Evolutionary conservation across 2,329 filamentous ascomycete species (phyloP).

Genomic region (Talaromyces sp.): DNA sequence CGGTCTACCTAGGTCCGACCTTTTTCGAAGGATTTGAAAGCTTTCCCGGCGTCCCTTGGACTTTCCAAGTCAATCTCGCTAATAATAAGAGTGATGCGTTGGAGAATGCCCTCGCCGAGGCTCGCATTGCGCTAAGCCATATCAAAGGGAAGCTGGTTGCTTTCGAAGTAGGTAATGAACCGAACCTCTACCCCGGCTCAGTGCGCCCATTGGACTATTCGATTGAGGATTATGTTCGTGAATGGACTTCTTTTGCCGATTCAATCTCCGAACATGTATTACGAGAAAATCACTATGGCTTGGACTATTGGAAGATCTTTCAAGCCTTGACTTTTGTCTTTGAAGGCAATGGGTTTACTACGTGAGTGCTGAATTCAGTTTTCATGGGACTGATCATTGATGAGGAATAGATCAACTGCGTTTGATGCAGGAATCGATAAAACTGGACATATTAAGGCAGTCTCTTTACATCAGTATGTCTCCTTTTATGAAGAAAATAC

Average conservation of each 20-base stretch:
- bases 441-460: slow-evolving; percentile 11
- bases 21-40: slow-evolving; percentile 18
- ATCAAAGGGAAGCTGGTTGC: slow-evolving; percentile 30
- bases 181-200: slow-evolving; percentile 27
- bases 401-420: slow-evolving; percentile 7
- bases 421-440: slow-evolving; percentile 11
- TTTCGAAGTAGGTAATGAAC: slow-evolving; percentile 35
- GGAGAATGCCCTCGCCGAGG: slow-evolving; percentile 15
- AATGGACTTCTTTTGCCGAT: slow-evolving; percentile 15
- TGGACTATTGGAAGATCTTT: slow-evolving; percentile 14
- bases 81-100: slow-evolving; percentile 14
- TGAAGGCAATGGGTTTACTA: slow-evolving; percentile 1
- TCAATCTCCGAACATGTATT: slow-evolving; percentile 14
- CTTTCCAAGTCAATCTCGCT: slow-evolving; percentile 17
- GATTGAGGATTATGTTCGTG: slow-evolving; percentile 11
- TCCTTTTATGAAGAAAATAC: neutral
- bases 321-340: slow-evolving; percentile 18
- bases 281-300: slow-evolving; percentile 9
- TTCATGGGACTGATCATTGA: neutral
- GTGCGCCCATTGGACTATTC: slow-evolving; percentile 11
- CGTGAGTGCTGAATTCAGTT: neutral
- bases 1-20: slow-evolving; percentile 10
- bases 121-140: slow-evolving; percentile 8
- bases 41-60: slow-evolving; percentile 16
- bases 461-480: slow-evolving; percentile 13